These are phyloP conservation scores for Fomitopsis palustris DNA, from an alignment of 1,284 basidiomycete genomes.

Conservation along the genomic window DNA sequence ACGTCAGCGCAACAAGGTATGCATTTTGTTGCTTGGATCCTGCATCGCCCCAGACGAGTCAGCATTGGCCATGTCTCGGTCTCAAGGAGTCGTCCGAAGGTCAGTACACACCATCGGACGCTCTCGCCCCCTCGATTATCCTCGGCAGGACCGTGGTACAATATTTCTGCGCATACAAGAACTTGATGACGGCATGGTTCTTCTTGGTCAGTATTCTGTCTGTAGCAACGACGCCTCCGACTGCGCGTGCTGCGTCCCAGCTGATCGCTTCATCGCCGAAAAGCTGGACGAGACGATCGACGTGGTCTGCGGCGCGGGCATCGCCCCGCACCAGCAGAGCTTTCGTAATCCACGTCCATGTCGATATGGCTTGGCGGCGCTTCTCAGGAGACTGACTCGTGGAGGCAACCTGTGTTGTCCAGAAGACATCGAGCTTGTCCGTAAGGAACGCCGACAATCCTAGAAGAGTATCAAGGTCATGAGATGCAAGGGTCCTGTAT, in stretches of 20 bases:
- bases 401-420: constrained; percentile 41
- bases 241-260: constrained; percentile 68
- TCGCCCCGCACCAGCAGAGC: constrained; percentile 78
- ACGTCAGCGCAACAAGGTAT: constrained; percentile 82
- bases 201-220: constrained; percentile 70
- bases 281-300: constrained; percentile 65
- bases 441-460: constrained; percentile 26
- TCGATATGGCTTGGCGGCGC: constrained; percentile 52
- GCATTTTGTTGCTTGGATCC: constrained; percentile 56
- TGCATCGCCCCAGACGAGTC: constrained; percentile 15
- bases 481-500: background rate
- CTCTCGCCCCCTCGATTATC: constrained; percentile 62
- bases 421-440: constrained; percentile 38
- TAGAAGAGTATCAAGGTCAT: constrained; percentile 4
- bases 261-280: constrained; percentile 60
- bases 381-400: constrained; percentile 25
- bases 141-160: constrained; percentile 74
- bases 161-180: constrained; percentile 84
- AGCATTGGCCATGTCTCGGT: background rate
- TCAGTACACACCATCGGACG: constrained; percentile 36
- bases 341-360: constrained; percentile 78
- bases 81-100: background rate
- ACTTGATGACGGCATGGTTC: constrained; percentile 76
- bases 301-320: constrained; percentile 49
- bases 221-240: constrained; percentile 61